Percentiles rank a stretch among this genome's conserved stretches.
Conservation (phyloP, 305 asterid genomes). For the Ilex paraguariensis region DNA sequence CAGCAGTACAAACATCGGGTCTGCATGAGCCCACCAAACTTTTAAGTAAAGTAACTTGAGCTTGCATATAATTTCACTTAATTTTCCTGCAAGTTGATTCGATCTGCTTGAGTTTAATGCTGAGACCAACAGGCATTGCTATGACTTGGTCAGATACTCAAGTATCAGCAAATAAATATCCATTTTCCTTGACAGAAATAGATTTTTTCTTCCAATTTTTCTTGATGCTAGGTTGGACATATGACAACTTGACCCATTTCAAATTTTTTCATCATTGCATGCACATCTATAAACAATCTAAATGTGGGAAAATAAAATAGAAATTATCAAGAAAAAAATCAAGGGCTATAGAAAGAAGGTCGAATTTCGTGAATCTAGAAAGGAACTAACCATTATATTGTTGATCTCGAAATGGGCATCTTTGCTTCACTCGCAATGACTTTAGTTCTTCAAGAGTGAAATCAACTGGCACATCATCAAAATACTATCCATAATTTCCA, state of each 20-base stretch:
- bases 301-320: background rate
- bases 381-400: conserved; percentile 62
- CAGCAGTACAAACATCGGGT: too few relatives aligned
- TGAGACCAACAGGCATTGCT: too few relatives aligned
- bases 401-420: conserved; percentile 66
- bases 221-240: too few relatives aligned
- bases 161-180: too few relatives aligned
- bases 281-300: background rate
- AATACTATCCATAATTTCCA: background rate
- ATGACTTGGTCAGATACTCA: too few relatives aligned
- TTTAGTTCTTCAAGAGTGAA: conserved; percentile 71
- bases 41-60: too few relatives aligned
- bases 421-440: conserved; percentile 63
- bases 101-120: too few relatives aligned
- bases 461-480: conserved; percentile 45
- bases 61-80: too few relatives aligned
- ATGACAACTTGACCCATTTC: background rate
- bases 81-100: too few relatives aligned
- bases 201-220: too few relatives aligned
- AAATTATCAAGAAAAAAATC: background rate
- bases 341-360: background rate
- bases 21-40: too few relatives aligned
- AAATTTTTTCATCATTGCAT: background rate
- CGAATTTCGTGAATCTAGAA: background rate
- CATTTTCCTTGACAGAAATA: too few relatives aligned